phyloP scores from a whole-genome alignment of 2,329 filamentous ascomycete genomes.

The Sclerotinia subarctica region DNA sequence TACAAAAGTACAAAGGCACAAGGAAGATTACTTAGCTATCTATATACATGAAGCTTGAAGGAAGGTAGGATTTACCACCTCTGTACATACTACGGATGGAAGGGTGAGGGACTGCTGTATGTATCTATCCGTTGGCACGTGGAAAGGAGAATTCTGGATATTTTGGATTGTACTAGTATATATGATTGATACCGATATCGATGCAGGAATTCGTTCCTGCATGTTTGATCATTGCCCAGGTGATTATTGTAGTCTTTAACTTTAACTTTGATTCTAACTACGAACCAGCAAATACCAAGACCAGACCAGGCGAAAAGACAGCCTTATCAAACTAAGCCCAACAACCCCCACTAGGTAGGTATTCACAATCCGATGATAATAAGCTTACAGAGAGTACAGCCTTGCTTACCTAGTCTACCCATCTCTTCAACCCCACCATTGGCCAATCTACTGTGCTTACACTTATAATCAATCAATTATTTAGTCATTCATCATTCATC shows the following conservation, averaged over 20 bases:
- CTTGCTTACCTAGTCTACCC: not conserved
- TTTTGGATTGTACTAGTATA: not conserved
- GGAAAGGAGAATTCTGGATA: not conserved
- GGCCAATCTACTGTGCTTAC: not conserved
- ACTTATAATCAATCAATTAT: not conserved
- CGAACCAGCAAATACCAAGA: not conserved
- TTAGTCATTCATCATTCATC: not conserved
- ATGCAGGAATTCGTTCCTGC: not conserved
- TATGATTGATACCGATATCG: not conserved
- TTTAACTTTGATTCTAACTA: not conserved
- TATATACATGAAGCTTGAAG: not conserved
- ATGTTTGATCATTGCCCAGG: too few species aligned
- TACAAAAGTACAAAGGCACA: not conserved
- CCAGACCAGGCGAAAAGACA: not conserved
- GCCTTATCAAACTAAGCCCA: not conserved
- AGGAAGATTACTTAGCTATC: not conserved
- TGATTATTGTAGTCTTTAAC: not conserved
- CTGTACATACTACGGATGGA: not conserved
- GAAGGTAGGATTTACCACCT: not conserved
- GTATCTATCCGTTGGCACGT: conserved; percentile 14
- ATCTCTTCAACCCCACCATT: conserved; percentile 1
- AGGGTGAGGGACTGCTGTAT: not conserved
- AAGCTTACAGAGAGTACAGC: not conserved
- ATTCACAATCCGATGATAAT: too few species aligned
- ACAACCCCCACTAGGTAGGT: not conserved